Evolutionary conservation across 768 basidiomycete genomes (phyloP).

Genomic region (Boletus rubescentipes): DNA sequence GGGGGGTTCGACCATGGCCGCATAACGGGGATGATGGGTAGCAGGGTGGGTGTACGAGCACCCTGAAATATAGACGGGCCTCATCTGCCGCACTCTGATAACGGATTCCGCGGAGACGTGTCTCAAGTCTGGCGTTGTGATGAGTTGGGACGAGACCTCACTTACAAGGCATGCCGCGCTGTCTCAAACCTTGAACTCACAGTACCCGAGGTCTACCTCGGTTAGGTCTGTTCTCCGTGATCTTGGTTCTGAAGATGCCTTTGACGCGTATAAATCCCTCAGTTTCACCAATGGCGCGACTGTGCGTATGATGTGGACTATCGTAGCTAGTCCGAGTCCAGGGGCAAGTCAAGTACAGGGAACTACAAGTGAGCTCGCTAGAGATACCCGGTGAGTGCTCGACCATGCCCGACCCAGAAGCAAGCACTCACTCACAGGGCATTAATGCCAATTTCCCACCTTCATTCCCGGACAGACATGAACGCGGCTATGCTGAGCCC

Average conservation of each 20-base stretch:
- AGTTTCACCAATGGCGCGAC: slow-evolving; percentile 57
- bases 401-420: slow-evolving; percentile 85
- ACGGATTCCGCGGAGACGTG: too few relatives aligned
- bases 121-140: too few relatives aligned
- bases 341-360: slow-evolving; percentile 53
- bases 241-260: not conserved
- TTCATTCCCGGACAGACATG: slow-evolving; percentile 74
- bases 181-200: too few relatives aligned
- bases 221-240: not conserved
- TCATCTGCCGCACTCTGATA: not conserved
- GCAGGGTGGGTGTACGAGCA: not conserved
- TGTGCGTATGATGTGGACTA: slow-evolving; percentile 46
- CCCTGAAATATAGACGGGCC: not conserved
- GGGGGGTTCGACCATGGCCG: not conserved
- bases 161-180: too few relatives aligned
- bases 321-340: slow-evolving; percentile 46
- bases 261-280: slow-evolving; percentile 4
- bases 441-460: too few relatives aligned
- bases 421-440: slow-evolving; percentile 69
- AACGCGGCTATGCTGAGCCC: slow-evolving; percentile 76
- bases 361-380: slow-evolving; percentile 49
- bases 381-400: slow-evolving; percentile 44
- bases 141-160: too few relatives aligned
- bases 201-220: too few relatives aligned
- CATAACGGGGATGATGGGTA: slow-evolving; percentile 1